Evolutionary conservation across 345 rosid genomes (phyloP).

Genomic region (Euclidium syriacum): DNA sequence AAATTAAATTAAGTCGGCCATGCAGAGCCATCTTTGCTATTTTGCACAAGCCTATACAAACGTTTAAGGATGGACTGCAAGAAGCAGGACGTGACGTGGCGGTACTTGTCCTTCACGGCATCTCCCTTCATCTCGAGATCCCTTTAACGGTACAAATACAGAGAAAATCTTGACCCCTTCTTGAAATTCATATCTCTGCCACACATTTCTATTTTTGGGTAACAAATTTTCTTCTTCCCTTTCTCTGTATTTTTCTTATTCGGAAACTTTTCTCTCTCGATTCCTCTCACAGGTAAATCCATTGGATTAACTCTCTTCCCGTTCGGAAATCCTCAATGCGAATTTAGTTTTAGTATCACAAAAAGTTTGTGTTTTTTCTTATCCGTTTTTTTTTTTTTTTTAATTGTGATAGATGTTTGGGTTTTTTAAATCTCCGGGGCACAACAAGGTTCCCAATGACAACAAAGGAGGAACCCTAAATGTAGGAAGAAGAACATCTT

Average conservation of each 20-base stretch:
- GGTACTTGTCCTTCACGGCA: not conserved
- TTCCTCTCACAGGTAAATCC: not conserved
- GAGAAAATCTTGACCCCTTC: not conserved
- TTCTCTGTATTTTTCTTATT: not conserved
- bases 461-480: conserved; percentile 34
- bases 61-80: too few species aligned
- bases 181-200: not conserved
- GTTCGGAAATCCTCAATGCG: not conserved
- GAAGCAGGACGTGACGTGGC: not conserved
- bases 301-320: not conserved
- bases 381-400: not conserved
- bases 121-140: conserved; percentile 6
- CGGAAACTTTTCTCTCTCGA: not conserved
- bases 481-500: conserved; percentile 50
- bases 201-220: conserved; percentile 10
- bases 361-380: not conserved
- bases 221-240: not conserved
- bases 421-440: conserved; percentile 45
- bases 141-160: not conserved
- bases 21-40: too few species aligned
- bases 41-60: too few species aligned
- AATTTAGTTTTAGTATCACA: not conserved
- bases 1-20: too few species aligned
- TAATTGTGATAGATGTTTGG: conserved; percentile 53
- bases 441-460: conserved; percentile 30